Evolutionary conservation across 176 grass and related monocot species (phyloP), one percentile per base, ranked within the genome.

Genomic region (Triticum turgidum): DNA sequence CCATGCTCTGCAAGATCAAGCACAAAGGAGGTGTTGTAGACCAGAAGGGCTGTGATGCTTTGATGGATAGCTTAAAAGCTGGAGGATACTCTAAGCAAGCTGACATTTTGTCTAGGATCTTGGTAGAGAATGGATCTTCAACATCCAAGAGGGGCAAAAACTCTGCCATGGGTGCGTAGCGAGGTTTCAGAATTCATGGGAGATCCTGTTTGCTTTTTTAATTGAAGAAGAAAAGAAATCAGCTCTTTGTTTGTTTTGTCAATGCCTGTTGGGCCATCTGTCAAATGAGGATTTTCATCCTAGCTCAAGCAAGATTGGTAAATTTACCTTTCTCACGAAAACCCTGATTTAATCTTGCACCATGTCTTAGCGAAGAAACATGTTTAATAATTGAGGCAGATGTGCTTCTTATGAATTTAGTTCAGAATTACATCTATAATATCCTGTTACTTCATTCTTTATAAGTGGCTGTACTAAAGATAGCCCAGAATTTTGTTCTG

Each of bases 331-430:
- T 38, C 71, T 56, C 5, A 22, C 0, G 51, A 62, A 39, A 65
- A 11, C 66, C 21, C 14, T 38, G 38, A 41, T 80, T 18, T 54
- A 49, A 33, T 80, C 84, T 7, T 85, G 75, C 41, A 42, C 63
- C 32, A 69, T 77, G 13, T 78, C 54, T 71, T 71, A 71, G 54
- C 4, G 49, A 80, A 68, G 47, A 54, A 84, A 58, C 76, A 39
- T 84, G 61, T 59, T 62, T 37, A 89, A 89, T 89, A 89, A 85
- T 64, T 62, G 39, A 61, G 32, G 63, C 79, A 80, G 44, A 32
- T 84, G 81, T 84, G 12, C 3, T 47, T 80, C 49, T 52, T 52
- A 17, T 52, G 49, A 52, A 17, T 52, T 52, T 52, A 56, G 34
- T 33, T 80, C 30, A 12, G 0, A 65, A 67, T 35, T 13, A 11